phyloP scores from a whole-genome alignment of 2,329 filamentous ascomycete species.

The Diaporthe australafricana region DNA sequence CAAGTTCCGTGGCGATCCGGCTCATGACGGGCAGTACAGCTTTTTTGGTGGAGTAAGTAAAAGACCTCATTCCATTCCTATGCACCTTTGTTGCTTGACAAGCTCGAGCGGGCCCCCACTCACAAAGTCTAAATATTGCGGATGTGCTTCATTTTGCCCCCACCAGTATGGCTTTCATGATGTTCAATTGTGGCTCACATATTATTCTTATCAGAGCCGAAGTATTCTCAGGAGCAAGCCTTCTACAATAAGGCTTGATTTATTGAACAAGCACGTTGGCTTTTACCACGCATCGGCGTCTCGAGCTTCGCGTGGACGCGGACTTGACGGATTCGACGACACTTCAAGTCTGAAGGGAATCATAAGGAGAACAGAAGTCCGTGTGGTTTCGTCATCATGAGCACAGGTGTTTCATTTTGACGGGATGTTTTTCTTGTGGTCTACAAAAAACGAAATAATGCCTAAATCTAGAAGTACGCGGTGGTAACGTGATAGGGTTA shows the following conservation, averaged over 20 bases:
- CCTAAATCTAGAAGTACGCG: too few relatives aligned
- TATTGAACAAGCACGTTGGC: not conserved
- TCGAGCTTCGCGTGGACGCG: not conserved
- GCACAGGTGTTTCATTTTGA: too few relatives aligned
- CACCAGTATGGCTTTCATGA: too few relatives aligned
- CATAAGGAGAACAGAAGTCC: slow-evolving; percentile 17
- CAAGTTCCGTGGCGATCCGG: not conserved
- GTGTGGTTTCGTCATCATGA: not conserved
- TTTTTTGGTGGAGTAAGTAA: not conserved
- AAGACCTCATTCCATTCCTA: not conserved
- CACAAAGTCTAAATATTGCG: not conserved
- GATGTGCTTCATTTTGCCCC: too few relatives aligned
- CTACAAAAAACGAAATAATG: too few relatives aligned
- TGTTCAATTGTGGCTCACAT: not conserved
- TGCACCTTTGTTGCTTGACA: not conserved
- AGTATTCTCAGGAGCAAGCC: not conserved
- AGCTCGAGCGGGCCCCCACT: not conserved
- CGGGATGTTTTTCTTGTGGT: too few relatives aligned
- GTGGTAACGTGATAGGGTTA: too few relatives aligned
- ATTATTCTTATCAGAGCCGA: not conserved
- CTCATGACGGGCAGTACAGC: not conserved
- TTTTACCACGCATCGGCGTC: slow-evolving; percentile 9
- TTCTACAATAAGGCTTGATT: slow-evolving; percentile 1
- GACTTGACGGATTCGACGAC: not conserved
- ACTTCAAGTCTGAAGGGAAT: not conserved